Base-by-base conservation (phyloP, 805 yeast species). In the Naumovozyma castellii region DNA sequence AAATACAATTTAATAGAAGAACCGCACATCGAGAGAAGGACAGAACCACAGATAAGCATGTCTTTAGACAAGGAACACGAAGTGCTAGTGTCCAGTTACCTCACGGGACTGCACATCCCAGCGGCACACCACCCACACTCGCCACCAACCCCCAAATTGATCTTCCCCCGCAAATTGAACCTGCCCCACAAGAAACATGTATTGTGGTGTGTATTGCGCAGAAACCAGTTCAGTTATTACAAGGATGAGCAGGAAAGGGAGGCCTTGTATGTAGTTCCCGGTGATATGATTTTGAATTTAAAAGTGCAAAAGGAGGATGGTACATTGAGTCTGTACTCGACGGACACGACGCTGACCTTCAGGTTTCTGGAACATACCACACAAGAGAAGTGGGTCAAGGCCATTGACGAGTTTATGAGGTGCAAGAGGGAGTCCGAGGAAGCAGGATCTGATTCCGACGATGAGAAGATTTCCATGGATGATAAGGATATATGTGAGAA, bases 161-260 rank as follows among this genome's bases (percentile, higher is more conserved):
- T 22, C 10, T 10, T n/a, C n/a, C n/a, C n/a, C n/a, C n/a, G n/a
- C n/a, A n/a, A 22, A 22, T 6, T 22, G 27, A 22, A 22, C 10
- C 10, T 22, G 10, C 27, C 27, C 6, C 27, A 22, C 13, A 29
- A 29, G 32, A 29, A 29, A 29, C 15, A 12, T n/a, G 36, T 34
- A n/a, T 49, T 42, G 34, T 51, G 56, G 56, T 51, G 52, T 37
- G 56, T 51, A 9, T 37, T 51, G 15, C 39, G 56, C 32, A 38
- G 43, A 27, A 46, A 43, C n/a, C 56, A 51, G 36, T 44, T 51
- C 29, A 48, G 54, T 36, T 51, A 51, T 36, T 51, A 51, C 33
- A 51, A 49, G 39, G 49, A 49, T 38, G 42, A 37, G 20, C 46
- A 45, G 28, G 56, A 51, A 36, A 39, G 51, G 15, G 50, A 49